phyloP scores from a whole-genome alignment of 352 stramenopile genomes.

The Globisporangium paroecandrum region DNA sequence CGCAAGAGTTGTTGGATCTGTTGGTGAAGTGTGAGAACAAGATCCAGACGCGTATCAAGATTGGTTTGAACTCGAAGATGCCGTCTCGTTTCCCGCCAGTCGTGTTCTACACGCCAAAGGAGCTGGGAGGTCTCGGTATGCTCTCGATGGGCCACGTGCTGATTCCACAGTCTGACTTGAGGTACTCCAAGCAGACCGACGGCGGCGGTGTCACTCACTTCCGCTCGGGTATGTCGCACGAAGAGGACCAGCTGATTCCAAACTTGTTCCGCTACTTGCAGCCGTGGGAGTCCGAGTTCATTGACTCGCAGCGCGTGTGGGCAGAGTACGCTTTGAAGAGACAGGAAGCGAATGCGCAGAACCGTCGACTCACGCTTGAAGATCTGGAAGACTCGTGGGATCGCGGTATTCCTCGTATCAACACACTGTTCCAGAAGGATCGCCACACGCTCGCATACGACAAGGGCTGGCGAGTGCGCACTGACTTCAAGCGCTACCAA shows the following conservation, averaged over 20 bases:
- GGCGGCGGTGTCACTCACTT: constrained; percentile 98
- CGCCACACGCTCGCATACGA: constrained; percentile 99
- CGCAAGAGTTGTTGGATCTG: constrained; percentile 98
- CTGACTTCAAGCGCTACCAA: constrained; percentile 99
- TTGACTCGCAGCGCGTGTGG: constrained; percentile 99
- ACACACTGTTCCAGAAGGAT: constrained; percentile 97
- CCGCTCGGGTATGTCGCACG: constrained; percentile 94
- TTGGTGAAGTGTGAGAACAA: constrained; percentile 99
- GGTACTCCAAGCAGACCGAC: constrained; percentile 99
- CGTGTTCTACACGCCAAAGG: constrained; percentile 99
- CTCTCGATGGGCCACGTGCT: constrained; percentile 99
- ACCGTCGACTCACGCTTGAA: constrained; percentile 97
- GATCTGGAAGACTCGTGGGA: constrained; percentile 99
- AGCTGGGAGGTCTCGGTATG: constrained; percentile 99
- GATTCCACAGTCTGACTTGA: constrained; percentile 98
- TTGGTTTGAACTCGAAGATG: constrained; percentile 99
- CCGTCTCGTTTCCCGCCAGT: constrained; percentile 98
- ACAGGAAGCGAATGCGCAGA: constrained; percentile 99
- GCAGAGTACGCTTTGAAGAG: constrained; percentile 99
- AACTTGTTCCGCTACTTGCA: constrained; percentile 99
- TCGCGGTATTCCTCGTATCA: constrained; percentile 96
- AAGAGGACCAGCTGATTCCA: constrained; percentile 99
- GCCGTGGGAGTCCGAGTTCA: constrained; percentile 98
- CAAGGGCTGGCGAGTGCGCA: constrained; percentile 98
- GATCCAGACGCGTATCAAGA: constrained; percentile 99